A percentile compares a stretch with the other conserved stretches of the same genome.
Evolutionary conservation across 768 basidiomycete genomes (phyloP).

Genomic region (Suillus hirtellus): DNA sequence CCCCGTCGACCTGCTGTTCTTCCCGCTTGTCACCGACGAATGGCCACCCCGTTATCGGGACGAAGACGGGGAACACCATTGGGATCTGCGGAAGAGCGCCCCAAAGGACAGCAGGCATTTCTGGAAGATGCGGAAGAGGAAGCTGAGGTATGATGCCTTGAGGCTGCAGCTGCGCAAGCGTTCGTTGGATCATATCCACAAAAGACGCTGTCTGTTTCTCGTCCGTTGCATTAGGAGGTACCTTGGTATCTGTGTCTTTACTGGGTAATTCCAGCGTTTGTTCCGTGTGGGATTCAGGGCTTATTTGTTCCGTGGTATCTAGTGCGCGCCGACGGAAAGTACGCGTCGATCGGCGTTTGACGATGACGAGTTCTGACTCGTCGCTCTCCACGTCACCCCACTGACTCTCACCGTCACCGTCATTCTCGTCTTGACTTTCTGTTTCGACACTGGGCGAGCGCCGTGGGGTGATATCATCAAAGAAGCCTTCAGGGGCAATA

Average conservation of each 20-base stretch:
- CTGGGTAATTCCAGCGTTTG: conserved; percentile 10
- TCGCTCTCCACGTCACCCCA: conserved; percentile 75
- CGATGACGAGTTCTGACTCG: conserved; percentile 41
- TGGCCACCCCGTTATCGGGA: conserved; percentile 67
- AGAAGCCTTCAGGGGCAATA: conserved; percentile 46
- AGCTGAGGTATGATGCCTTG: conserved; percentile 55
- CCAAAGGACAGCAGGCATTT: conserved; percentile 66
- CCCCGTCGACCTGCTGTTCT: conserved; percentile 28
- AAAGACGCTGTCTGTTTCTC: conserved; percentile 49
- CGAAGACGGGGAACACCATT: conserved; percentile 77
- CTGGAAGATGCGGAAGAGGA: conserved; percentile 59
- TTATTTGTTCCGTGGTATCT: conserved; percentile 22
- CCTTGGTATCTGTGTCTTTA: conserved; percentile 24
- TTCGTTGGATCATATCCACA: conserved; percentile 75
- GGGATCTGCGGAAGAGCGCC: conserved; percentile 64
- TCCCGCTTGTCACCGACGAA: conserved; percentile 56
- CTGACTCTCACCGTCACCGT: conserved; percentile 62
- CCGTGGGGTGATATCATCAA: conserved; percentile 37
- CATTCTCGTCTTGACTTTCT: conserved; percentile 33
- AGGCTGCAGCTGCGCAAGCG: conserved; percentile 59
- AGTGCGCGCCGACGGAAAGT: conserved; percentile 32
- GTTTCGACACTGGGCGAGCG: conserved; percentile 24
- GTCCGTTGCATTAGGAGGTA: conserved; percentile 24
- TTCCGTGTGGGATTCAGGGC: neutral
- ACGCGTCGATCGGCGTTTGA: conserved; percentile 35